Conservation (phyloP, 208 protist species). For the Trichomonas vaginalis region DNA sequence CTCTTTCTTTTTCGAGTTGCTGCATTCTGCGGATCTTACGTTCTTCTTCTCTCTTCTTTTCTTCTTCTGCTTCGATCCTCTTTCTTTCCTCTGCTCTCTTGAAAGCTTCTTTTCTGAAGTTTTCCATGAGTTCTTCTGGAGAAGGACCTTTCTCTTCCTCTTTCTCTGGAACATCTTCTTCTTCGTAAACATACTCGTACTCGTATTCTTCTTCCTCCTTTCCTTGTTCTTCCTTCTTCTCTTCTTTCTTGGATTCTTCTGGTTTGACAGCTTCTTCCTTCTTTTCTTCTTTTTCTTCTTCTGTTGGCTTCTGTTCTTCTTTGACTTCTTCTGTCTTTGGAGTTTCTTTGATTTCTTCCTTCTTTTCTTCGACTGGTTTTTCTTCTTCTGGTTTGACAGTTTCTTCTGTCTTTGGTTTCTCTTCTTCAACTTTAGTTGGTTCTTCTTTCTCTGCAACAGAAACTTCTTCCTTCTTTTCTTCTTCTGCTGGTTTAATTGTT, state of each 20-base stretch:
- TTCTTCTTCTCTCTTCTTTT: background rate
- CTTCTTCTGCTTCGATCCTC: background rate
- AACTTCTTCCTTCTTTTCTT: background rate
- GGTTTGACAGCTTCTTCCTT: background rate
- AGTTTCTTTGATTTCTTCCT: background rate
- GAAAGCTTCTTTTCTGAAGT: background rate
- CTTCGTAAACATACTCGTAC: background rate
- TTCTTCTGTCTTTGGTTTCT: background rate
- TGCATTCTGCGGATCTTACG: background rate
- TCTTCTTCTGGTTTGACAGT: background rate
- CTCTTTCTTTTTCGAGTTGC: background rate
- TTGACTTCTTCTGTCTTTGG: background rate
- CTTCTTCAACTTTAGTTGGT: background rate
- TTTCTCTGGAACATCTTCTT: background rate
- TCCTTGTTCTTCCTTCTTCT: background rate
- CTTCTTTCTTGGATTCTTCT: background rate
- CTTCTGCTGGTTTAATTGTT: background rate
- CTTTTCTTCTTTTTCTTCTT: background rate
- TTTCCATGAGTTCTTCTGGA: background rate
- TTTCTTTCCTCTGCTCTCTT: background rate
- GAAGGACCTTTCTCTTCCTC: background rate
- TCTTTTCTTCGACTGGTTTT: background rate
- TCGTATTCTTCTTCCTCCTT: background rate
- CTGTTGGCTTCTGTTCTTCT: background rate
- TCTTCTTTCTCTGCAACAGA: background rate